These are phyloP conservation scores for Dillenia suffruticosa DNA, from an alignment of 164 flowering plant species.

Conservation along the genomic window DNA sequence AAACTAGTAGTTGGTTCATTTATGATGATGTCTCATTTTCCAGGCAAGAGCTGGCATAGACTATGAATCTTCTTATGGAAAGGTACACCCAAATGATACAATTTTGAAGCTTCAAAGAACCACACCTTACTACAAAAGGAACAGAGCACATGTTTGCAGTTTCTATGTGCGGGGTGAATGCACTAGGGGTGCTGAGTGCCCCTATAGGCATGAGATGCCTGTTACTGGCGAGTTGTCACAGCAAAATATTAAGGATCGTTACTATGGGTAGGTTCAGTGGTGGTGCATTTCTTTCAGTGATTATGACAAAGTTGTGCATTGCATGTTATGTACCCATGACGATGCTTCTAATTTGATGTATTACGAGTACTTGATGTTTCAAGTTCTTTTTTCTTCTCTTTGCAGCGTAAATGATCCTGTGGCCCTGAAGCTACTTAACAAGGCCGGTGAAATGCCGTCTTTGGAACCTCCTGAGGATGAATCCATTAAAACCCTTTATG, in stretches of 20 bases:
- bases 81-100: constrained; percentile 74
- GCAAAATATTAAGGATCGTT: constrained; percentile 94
- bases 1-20: background rate
- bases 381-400: background rate
- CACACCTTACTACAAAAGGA: constrained; percentile 85
- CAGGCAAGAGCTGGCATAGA: constrained; percentile 92
- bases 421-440: constrained; percentile 61
- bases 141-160: constrained; percentile 94
- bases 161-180: constrained; percentile 90
- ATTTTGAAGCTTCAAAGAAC: constrained; percentile 90
- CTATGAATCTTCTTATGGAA: constrained; percentile 85
- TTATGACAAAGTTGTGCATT: background rate
- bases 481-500: constrained; percentile 66
- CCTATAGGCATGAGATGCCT: constrained; percentile 98
- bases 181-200: constrained; percentile 96
- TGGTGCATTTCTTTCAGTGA: background rate
- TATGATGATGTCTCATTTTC: constrained; percentile 1
- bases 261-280: constrained; percentile 72
- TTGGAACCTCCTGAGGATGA: constrained; percentile 71
- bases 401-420: constrained; percentile 81
- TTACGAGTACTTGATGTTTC: background rate
- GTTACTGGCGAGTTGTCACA: constrained; percentile 88
- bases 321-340: background rate
- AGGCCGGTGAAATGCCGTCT: constrained; percentile 77
- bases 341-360: background rate